Base-by-base conservation (phyloP, 495 filamentous ascomycete genomes). In the Aspergillus steynii region DNA sequence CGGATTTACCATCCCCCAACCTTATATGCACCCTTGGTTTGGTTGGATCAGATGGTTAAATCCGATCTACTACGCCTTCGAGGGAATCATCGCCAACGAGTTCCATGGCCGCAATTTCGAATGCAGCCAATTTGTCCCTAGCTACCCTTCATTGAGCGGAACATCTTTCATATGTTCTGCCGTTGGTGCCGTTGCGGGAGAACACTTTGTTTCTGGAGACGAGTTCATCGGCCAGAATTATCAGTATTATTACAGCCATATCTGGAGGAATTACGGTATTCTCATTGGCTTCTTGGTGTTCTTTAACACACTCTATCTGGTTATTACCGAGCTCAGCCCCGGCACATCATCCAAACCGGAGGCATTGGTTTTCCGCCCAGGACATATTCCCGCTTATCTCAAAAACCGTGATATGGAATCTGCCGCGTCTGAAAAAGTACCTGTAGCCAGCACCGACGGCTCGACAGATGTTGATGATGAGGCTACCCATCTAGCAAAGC, bases 221-320 rank as follows among this genome's bases (percentile, higher is more conserved):
- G 65, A 68, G 5, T 88, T 82, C 63, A 80, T 87, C 34, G 56
- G 76, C n/a, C 61, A 72, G 7, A 82, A 80, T 37, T 88, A 80
- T 61, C 59, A 66, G 0, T 89, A 89, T 61, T 68, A 68, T 1
- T 75, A 80, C 50, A 71, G 70, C 0, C 83, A 89, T 61, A 60
- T 88, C 1, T 90, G 87, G 87, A 70, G 86, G 5, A 88, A 89
- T 56, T 74, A 84, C 54, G 87, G 85, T 2, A 83, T 91, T 59
- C 74, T 89, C 4, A 73, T 83, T 58, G 85, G 78, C 2, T 86
- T 89, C 64, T 78, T 79, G 62, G 58, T 82, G 2, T 83, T 85
- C 64, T 87, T 88, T 66, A 77, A 81, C 20, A 34, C 66, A 7
- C 48, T 79, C 0, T 75, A 79, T 50, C 63, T 80, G 25, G 14